Conservation (phyloP, 768 basidiomycete genomes). For the Lentinula sp. region DNA sequence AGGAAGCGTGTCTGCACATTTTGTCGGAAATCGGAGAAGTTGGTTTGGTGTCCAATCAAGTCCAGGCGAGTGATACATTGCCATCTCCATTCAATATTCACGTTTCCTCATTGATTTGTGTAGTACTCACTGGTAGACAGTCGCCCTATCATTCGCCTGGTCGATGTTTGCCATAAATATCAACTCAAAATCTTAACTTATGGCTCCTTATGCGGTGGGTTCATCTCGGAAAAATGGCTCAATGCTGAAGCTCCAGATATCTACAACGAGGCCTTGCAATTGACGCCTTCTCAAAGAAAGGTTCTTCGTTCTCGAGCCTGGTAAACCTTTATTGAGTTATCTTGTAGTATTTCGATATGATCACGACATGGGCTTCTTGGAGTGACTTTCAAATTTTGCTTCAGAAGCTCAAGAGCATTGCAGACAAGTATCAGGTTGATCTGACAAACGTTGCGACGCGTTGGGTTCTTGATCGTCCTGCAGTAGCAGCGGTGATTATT, state of each 20-base stretch:
- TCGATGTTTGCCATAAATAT: conserved; percentile 46
- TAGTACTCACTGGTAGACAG: conserved; percentile 58
- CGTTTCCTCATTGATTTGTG: not conserved
- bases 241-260: conserved; percentile 41
- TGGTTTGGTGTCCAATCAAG: conserved; percentile 54
- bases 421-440: conserved; percentile 42
- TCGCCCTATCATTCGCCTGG: conserved; percentile 50
- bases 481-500: conserved; percentile 54
- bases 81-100: not conserved
- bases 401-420: conserved; percentile 36
- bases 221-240: conserved; percentile 53
- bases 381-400: conserved; percentile 46
- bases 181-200: conserved; percentile 53
- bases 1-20: conserved; percentile 42
- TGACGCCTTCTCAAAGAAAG: conserved; percentile 61
- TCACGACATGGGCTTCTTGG: conserved; percentile 54
- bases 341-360: conserved; percentile 49
- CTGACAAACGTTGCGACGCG: conserved; percentile 56
- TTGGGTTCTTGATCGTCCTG: conserved; percentile 53
- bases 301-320: conserved; percentile 14
- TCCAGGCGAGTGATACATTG: conserved; percentile 35
- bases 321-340: not conserved
- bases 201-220: conserved; percentile 62
- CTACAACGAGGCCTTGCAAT: conserved; percentile 27
- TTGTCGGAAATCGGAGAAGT: conserved; percentile 40